Conservation (phyloP, 2,329 filamentous ascomycete genomes). For the Corynespora cassiicola region DNA sequence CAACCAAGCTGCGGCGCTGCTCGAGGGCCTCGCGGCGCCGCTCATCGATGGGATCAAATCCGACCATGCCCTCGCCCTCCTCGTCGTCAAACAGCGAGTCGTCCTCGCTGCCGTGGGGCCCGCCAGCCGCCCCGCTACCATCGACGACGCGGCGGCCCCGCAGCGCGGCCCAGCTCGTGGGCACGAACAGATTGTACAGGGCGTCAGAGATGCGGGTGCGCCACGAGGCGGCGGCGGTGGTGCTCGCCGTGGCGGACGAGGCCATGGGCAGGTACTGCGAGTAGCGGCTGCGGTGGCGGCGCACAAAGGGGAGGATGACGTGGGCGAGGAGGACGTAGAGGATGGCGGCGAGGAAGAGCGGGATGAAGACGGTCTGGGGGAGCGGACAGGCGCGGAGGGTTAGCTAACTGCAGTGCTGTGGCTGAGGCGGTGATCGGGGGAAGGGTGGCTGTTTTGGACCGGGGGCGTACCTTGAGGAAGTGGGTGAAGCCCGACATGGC, state of each 20-base stretch:
- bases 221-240: conserved; percentile 31
- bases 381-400: conserved; percentile 13
- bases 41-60: conserved; percentile 48
- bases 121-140: conserved; percentile 30
- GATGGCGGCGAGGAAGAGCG: conserved; percentile 50
- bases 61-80: conserved; percentile 56
- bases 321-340: conserved; percentile 52
- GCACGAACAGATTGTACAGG: conserved; percentile 39
- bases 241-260: conserved; percentile 19
- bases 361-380: conserved; percentile 51
- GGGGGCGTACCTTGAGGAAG: conserved; percentile 39
- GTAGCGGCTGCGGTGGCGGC: conserved; percentile 53
- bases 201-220: conserved; percentile 44
- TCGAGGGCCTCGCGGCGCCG: conserved; percentile 47
- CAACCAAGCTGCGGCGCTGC: conserved; percentile 43
- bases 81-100: conserved; percentile 53
- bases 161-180: conserved; percentile 37
- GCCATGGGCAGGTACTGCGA: conserved; percentile 52
- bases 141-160: conserved; percentile 33
- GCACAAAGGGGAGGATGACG: conserved; percentile 51
- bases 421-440: background rate
- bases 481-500: conserved; percentile 42
- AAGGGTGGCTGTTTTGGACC: background rate
- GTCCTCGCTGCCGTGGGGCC: conserved; percentile 37
- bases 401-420: background rate